These are phyloP conservation scores for Panaeolus cyanescens DNA, from an alignment of 768 basidiomycete genomes.

Conservation along the genomic window DNA sequence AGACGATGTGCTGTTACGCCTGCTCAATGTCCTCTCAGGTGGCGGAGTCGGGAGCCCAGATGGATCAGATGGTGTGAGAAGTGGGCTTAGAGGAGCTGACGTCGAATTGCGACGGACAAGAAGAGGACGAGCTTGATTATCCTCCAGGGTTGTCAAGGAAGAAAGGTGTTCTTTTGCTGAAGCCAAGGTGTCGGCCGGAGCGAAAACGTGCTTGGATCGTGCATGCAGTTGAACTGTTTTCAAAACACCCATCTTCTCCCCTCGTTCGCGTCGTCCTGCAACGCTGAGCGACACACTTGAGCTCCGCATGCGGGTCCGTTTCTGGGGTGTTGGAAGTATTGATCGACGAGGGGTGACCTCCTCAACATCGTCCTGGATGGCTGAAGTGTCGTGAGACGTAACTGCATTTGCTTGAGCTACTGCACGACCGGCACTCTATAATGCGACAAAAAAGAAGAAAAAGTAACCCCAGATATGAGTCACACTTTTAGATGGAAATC, in stretches of 20 bases:
- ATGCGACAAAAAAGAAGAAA: slow-evolving; percentile 3
- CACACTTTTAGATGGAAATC: background rate
- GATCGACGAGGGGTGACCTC: slow-evolving; percentile 41
- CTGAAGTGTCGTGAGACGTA: slow-evolving; percentile 51
- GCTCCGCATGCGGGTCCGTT: slow-evolving; percentile 51
- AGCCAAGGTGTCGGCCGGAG: slow-evolving; percentile 27
- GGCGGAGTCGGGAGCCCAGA: slow-evolving; percentile 12
- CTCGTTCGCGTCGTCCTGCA: slow-evolving; percentile 40
- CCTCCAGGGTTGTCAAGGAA: slow-evolving; percentile 12
- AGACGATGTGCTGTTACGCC: background rate
- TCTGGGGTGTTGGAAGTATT: slow-evolving; percentile 25
- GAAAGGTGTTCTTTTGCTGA: slow-evolving; percentile 20
- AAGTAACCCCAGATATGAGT: background rate
- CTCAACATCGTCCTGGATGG: slow-evolving; percentile 60
- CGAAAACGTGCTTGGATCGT: slow-evolving; percentile 60
- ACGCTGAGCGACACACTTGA: slow-evolving; percentile 58
- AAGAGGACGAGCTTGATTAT: slow-evolving; percentile 27
- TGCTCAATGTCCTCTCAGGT: background rate
- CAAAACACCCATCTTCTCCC: slow-evolving; percentile 55
- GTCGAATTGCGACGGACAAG: slow-evolving; percentile 53
- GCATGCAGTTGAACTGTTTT: slow-evolving; percentile 66
- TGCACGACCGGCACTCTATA: slow-evolving; percentile 67
- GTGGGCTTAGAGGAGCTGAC: slow-evolving; percentile 30
- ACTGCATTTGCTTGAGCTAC: slow-evolving; percentile 72
- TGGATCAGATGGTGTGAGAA: slow-evolving; percentile 15